Base-by-base conservation (phyloP, 2,329 filamentous ascomycete species). In the Alternaria tenuissima region DNA sequence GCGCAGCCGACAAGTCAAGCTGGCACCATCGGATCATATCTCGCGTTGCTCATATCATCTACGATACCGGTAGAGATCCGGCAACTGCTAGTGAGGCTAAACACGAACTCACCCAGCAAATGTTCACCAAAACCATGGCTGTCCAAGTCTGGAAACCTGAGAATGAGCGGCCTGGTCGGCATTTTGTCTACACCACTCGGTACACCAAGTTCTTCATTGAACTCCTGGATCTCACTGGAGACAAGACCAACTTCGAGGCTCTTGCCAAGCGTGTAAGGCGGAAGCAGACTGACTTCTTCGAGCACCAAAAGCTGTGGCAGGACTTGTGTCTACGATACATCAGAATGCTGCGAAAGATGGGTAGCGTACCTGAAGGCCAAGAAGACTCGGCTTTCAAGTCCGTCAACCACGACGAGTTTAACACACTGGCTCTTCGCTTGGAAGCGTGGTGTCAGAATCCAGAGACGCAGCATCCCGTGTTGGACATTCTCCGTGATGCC, bases 131-230 rank as follows among this genome's bases (percentile, higher is more conserved):
- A 80, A 96, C 93, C 0, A 96, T 96, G 90, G 90, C 91, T 1
- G 89, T 97, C 77, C 94, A 96, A 73, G 93, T 97, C 4, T 97
- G 94, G 94, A 94, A 94, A 69, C 95, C 94, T 38, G 94, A 97
- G 66, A 89, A 91, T 47, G 94, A 97, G 76, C 84, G 89, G 22
- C 84, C 93, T 0, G 94, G 94, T 0, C 87, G 94, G 18, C 94
- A 97, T 76, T 95, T 96, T 72, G 93, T 97, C 38, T 97, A 95
- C 76, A 97, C 93, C 0, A 89, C 92, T 49, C 89, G 91, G 64
- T 97, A 97, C 72, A 90, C 93, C 1, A 88, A 89, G 18, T 95
- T 95, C 73, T 92, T 96, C 78, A 88, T 92, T 12, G 84, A 86
- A 55, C 82, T 97, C 7, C 83, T 97, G 7, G 87, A 90, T 42